phyloP scores from a whole-genome alignment of 2,329 filamentous ascomycete genomes.

The Arthrobotrys entomopaga region DNA sequence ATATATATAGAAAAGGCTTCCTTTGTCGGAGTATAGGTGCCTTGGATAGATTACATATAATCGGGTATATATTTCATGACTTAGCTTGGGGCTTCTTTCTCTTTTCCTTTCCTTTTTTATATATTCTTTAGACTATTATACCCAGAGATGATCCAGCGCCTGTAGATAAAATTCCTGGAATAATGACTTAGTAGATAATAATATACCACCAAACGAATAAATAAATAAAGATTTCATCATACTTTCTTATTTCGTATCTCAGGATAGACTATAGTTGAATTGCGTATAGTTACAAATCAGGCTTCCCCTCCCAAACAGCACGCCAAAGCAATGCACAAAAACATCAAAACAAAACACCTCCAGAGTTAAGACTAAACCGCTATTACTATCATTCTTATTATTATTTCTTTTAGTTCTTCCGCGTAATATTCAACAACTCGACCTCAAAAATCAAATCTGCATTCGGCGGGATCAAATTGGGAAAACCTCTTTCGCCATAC shows the following conservation, averaged over 20 bases:
- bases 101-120: too few relatives aligned
- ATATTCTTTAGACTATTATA: too few relatives aligned
- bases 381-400: neutral
- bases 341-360: too few relatives aligned
- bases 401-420: conserved; percentile 58
- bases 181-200: neutral
- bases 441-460: conserved; percentile 80
- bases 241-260: too few relatives aligned
- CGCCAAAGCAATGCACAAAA: too few relatives aligned
- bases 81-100: too few relatives aligned
- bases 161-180: conserved; percentile 1
- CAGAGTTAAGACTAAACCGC: too few relatives aligned
- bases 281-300: too few relatives aligned
- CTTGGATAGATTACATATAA: neutral
- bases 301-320: too few relatives aligned
- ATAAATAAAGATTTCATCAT: too few relatives aligned
- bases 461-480: conserved; percentile 54
- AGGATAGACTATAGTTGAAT: too few relatives aligned
- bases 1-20: neutral
- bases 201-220: neutral
- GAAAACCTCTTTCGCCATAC: conserved; percentile 29
- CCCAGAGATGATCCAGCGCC: neutral
- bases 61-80: neutral
- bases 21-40: neutral
- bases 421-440: conserved; percentile 79